phyloP scores from a whole-genome alignment of 768 basidiomycete species.

The Russula olivacea region DNA sequence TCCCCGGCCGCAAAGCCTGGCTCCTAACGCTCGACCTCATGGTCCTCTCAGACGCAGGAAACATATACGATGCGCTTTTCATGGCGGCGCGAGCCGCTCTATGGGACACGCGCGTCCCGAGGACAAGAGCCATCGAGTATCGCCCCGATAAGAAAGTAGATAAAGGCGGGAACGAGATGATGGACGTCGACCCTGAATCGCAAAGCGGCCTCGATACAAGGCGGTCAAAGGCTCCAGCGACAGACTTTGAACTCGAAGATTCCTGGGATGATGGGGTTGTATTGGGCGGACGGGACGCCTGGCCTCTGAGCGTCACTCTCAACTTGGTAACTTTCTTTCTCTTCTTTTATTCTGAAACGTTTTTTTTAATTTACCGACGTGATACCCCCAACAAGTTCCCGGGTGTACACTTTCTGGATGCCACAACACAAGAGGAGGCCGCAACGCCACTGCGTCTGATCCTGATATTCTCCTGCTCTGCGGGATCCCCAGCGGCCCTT shows the following conservation, averaged over 20 bases:
- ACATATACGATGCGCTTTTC: conserved; percentile 71
- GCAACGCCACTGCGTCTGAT: conserved; percentile 57
- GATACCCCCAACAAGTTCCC: conserved; percentile 39
- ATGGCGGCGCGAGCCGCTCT: conserved; percentile 73
- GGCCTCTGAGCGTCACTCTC: conserved; percentile 75
- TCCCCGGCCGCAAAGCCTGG: conserved; percentile 60
- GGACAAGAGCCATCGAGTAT: conserved; percentile 66
- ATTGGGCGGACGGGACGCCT: conserved; percentile 52
- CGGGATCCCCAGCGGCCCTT: conserved; percentile 35
- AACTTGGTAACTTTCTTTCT: conserved; percentile 52
- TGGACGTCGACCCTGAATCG: conserved; percentile 50
- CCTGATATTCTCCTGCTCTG: conserved; percentile 56
- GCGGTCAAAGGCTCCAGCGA: conserved; percentile 40
- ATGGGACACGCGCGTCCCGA: conserved; percentile 75
- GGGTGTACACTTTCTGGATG: conserved; percentile 65
- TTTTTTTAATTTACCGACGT: background rate
- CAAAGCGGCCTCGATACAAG: conserved; percentile 56
- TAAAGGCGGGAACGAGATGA: conserved; percentile 35
- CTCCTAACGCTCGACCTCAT: conserved; percentile 68
- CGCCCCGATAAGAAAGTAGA: conserved; percentile 37
- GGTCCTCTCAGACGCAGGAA: conserved; percentile 68
- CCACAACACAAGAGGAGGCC: conserved; percentile 63
- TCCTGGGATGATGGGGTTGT: conserved; percentile 82
- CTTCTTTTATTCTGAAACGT: background rate
- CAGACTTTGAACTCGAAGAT: conserved; percentile 83